Evolutionary conservation across 2,329 filamentous ascomycete genomes (phyloP).

Genomic region (Penicillium sp.): DNA sequence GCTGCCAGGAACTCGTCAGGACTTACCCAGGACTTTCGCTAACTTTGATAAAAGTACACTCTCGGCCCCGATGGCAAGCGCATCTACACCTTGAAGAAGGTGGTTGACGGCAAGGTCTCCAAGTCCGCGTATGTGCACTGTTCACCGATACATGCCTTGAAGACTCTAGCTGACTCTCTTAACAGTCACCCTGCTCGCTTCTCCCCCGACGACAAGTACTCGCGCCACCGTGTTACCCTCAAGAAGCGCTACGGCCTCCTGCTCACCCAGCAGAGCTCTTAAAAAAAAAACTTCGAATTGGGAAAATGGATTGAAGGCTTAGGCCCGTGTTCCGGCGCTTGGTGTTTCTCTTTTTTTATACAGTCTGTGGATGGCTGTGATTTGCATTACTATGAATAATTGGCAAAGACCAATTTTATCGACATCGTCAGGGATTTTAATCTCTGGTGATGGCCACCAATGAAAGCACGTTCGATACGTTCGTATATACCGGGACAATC

Average conservation of each 20-base stretch:
- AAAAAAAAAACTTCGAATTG: constrained; percentile 21
- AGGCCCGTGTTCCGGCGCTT: constrained; percentile 34
- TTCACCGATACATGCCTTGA: not conserved
- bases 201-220: constrained; percentile 98
- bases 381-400: constrained; percentile 22
- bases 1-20: constrained; percentile 1
- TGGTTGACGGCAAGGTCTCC: constrained; percentile 69
- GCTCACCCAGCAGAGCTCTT: constrained; percentile 64
- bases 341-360: constrained; percentile 35
- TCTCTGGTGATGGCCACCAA: constrained; percentile 15
- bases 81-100: constrained; percentile 90
- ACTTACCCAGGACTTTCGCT: constrained; percentile 7
- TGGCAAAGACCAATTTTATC: constrained; percentile 11
- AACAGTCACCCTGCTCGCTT: constrained; percentile 77
- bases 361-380: constrained; percentile 25
- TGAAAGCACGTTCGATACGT: constrained; percentile 8
- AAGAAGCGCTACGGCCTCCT: constrained; percentile 90
- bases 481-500: constrained; percentile 1
- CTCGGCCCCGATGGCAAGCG: constrained; percentile 77
- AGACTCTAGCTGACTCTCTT: not conserved
- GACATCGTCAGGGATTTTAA: constrained; percentile 2
- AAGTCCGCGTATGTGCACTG: constrained; percentile 61
- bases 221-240: constrained; percentile 82
- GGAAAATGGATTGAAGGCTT: constrained; percentile 26
- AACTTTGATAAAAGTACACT: constrained; percentile 58